Conservation (phyloP, 768 basidiomycete genomes). For the Suillus clintonianus region DNA sequence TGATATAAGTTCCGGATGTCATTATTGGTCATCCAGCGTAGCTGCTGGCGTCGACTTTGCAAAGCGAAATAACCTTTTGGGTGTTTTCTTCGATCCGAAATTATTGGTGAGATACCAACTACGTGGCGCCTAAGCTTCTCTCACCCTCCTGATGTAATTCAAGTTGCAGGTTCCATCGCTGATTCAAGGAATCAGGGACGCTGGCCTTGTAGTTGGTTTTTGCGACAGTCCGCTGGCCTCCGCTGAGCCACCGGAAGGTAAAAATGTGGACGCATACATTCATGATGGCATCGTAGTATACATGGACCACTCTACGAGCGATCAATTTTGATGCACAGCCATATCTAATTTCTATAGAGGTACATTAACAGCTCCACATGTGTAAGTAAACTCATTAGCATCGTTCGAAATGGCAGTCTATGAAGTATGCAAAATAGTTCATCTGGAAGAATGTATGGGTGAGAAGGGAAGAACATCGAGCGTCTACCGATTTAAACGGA, state of each 20-base stretch:
- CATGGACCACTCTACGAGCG: slow-evolving; percentile 60
- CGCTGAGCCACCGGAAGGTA: slow-evolving; percentile 43
- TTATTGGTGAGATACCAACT: slow-evolving; percentile 64
- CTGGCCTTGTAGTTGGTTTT: slow-evolving; percentile 84
- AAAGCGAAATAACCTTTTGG: slow-evolving; percentile 88
- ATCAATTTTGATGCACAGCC: slow-evolving; percentile 33
- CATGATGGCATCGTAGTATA: slow-evolving; percentile 66
- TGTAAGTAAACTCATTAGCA: slow-evolving; percentile 18
- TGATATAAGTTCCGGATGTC: slow-evolving; percentile 43
- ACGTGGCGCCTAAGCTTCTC: slow-evolving; percentile 13
- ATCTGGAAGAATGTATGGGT: slow-evolving; percentile 6
- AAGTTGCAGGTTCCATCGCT: slow-evolving; percentile 89
- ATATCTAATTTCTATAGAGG: slow-evolving; percentile 28
- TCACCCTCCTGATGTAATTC: slow-evolving; percentile 13
- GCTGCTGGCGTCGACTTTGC: slow-evolving; percentile 93
- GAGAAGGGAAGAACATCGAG: not conserved
- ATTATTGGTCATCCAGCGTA: slow-evolving; percentile 64
- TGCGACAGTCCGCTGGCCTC: slow-evolving; percentile 59
- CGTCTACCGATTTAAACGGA: slow-evolving; percentile 47
- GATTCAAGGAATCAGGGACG: slow-evolving; percentile 84
- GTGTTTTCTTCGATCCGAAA: slow-evolving; percentile 85
- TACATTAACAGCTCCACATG: slow-evolving; percentile 18
- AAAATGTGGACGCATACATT: slow-evolving; percentile 68
- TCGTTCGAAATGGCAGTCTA: slow-evolving; percentile 11
- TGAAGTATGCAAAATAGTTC: slow-evolving; percentile 22